Evolutionary conservation across 2,329 filamentous ascomycete species (phyloP).

Genomic region (Talaromyces sp.): DNA sequence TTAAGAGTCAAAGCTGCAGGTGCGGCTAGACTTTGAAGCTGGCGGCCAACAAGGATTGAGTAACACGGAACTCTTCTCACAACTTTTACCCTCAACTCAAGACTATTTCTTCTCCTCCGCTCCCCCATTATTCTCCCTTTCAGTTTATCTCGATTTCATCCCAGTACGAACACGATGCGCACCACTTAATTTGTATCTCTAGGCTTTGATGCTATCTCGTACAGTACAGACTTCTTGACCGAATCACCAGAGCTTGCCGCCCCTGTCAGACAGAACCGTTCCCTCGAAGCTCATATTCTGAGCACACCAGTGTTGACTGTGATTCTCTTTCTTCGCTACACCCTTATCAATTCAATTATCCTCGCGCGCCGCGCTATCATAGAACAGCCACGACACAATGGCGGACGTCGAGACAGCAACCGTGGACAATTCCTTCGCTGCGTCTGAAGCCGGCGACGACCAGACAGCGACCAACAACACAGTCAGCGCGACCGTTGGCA

Average conservation of each 20-base stretch:
- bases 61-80: not conserved
- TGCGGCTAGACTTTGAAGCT: not conserved
- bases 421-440: slow-evolving; percentile 37
- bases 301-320: not conserved
- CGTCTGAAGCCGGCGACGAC: slow-evolving; percentile 37
- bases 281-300: not conserved
- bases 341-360: not conserved
- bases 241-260: not conserved
- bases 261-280: slow-evolving; percentile 4
- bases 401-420: slow-evolving; percentile 33
- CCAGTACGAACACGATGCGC: not conserved
- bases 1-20: not conserved
- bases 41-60: not conserved
- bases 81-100: not conserved
- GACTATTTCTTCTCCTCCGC: not conserved
- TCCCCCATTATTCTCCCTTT: not conserved
- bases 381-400: slow-evolving; percentile 24
- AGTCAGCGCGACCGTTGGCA: slow-evolving; percentile 44
- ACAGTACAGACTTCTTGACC: not conserved
- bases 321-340: not conserved
- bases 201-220: not conserved
- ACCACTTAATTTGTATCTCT: not conserved
- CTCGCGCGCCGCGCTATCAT: not conserved
- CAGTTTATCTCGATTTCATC: not conserved
- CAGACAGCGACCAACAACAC: slow-evolving; percentile 32